Percentiles rank a stretch among this genome's conserved stretches.
phyloP scores from a whole-genome alignment of 2,329 filamentous ascomycete species.

The Penicillium corylophilum region DNA sequence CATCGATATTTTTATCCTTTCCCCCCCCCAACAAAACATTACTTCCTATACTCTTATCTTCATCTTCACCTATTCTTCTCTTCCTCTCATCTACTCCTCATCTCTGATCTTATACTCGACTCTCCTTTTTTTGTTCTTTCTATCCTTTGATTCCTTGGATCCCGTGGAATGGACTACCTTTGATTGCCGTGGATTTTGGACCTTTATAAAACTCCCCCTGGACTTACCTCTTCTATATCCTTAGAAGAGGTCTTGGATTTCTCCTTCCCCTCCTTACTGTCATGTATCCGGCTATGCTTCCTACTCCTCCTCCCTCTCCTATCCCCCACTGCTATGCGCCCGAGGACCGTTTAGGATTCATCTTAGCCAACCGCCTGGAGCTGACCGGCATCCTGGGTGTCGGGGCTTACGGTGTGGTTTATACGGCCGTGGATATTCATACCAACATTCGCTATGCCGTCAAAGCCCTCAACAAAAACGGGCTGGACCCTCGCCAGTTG shows the following conservation, averaged over 20 bases:
- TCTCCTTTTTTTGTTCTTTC: slow-evolving; percentile 11
- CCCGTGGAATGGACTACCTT: slow-evolving; percentile 4
- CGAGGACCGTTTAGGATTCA: slow-evolving; percentile 80
- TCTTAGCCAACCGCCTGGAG: slow-evolving; percentile 79
- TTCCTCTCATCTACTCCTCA: slow-evolving; percentile 19
- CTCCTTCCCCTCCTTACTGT: slow-evolving; percentile 16
- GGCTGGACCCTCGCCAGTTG: slow-evolving; percentile 81
- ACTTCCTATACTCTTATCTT: not conserved
- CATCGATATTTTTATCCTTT: slow-evolving; percentile 20
- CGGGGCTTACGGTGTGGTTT: slow-evolving; percentile 95
- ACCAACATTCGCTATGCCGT: slow-evolving; percentile 85
- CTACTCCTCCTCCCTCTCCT: slow-evolving; percentile 48
- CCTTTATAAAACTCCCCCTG: not conserved
- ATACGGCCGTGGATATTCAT: slow-evolving; percentile 80
- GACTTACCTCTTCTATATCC: not conserved
- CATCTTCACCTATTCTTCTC: slow-evolving; percentile 12
- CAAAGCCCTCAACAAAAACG: slow-evolving; percentile 93
- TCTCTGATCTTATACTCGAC: not conserved
- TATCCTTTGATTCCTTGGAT: slow-evolving; percentile 8
- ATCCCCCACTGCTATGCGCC: slow-evolving; percentile 60
- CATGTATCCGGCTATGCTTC: slow-evolving; percentile 48
- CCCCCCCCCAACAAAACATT: slow-evolving; percentile 6
- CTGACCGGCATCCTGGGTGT: slow-evolving; percentile 83
- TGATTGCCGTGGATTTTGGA: not conserved
- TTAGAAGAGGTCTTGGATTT: slow-evolving; percentile 2